Evolutionary conservation across 2,329 filamentous ascomycete species (phyloP).

Genomic region (Talaromyces sp.): DNA sequence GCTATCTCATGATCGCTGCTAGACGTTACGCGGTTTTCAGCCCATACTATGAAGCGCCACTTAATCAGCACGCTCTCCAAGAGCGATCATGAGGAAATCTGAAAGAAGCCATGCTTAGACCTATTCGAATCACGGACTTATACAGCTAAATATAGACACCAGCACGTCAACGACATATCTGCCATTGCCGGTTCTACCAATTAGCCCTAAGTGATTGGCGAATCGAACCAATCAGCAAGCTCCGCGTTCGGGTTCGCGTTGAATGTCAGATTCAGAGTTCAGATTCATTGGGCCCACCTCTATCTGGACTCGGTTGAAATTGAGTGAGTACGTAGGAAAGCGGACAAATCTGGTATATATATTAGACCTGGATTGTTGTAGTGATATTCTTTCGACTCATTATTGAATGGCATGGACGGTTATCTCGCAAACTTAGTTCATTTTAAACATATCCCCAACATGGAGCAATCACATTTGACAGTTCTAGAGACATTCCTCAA

Average conservation of each 20-base stretch:
- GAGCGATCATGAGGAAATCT: not conserved
- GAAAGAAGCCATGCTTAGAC: not conserved
- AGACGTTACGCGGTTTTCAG: not conserved
- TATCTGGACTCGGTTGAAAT: not conserved
- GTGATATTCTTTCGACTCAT: not conserved
- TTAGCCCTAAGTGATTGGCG: not conserved
- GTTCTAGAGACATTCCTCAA: conserved; percentile 7
- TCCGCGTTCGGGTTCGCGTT: conserved; percentile 13
- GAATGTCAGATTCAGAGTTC: no score
- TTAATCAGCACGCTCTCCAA: not conserved
- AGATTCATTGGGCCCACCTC: not conserved
- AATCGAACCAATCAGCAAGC: conserved; percentile 2
- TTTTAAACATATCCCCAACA: not conserved
- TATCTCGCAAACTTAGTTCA: not conserved
- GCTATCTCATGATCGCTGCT: not conserved
- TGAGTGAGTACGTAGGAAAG: not conserved
- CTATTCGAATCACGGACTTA: not conserved
- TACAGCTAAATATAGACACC: not conserved
- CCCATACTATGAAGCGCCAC: not conserved
- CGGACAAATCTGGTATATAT: not conserved
- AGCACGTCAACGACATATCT: no score
- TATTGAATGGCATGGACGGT: not conserved
- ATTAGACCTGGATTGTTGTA: not conserved
- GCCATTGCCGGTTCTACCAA: not conserved
- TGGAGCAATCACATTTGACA: conserved; percentile 6